Conservation (phyloP, 2,329 filamentous ascomycete species). For the Arthrobotrys sphaeroides region DNA sequence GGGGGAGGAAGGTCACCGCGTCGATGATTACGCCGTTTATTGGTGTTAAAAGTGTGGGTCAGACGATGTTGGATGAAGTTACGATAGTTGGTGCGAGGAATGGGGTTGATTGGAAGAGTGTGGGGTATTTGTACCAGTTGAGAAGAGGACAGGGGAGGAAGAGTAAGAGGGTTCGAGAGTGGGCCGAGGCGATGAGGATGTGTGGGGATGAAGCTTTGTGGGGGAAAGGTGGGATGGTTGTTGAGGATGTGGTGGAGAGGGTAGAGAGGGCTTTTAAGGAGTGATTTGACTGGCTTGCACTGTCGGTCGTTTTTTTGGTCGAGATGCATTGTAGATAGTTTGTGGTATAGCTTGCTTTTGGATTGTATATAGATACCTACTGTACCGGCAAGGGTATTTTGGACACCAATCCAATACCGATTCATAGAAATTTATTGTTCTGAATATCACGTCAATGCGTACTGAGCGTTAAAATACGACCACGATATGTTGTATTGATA, state of each 20-base stretch:
- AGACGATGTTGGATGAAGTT: neutral
- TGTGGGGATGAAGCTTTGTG: conserved; percentile 34
- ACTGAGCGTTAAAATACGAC: too few relatives aligned
- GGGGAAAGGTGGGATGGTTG: conserved; percentile 11
- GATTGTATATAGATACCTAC: conserved; percentile 15
- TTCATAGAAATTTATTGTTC: neutral
- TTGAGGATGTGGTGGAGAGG: conserved; percentile 23
- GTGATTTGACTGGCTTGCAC: neutral
- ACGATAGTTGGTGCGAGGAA: conserved; percentile 13
- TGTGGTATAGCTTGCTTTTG: conserved; percentile 11
- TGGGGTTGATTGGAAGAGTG: conserved; percentile 19
- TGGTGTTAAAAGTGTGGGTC: neutral
- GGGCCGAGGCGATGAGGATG: conserved; percentile 28
- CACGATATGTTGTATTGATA: too few relatives aligned
- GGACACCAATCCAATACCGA: too few relatives aligned
- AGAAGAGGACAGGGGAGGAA: neutral
- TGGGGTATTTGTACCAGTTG: conserved; percentile 6
- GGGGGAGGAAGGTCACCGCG: neutral
- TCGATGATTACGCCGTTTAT: conserved; percentile 28
- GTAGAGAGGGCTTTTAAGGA: conserved; percentile 29
- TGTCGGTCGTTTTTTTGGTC: neutral
- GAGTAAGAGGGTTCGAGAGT: neutral
- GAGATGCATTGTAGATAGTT: conserved; percentile 2
- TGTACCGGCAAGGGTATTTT: too few relatives aligned
- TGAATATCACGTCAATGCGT: too few relatives aligned